Evolutionary conservation across 176 grass and related monocot species (phyloP).

Genomic region (Oryza meyeriana): DNA sequence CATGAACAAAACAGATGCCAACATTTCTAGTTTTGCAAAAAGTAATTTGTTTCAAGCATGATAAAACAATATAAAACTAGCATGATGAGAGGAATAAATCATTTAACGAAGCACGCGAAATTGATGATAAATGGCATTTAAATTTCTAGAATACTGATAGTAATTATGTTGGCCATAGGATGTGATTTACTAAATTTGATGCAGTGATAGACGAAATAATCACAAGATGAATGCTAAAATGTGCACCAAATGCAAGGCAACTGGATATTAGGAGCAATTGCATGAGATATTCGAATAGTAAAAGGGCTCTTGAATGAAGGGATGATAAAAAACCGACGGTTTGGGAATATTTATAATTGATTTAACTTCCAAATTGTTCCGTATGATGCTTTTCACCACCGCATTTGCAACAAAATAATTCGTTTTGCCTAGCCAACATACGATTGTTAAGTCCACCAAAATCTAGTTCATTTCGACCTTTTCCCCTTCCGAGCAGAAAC

Average conservation of each 20-base stretch:
- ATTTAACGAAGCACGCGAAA: neutral
- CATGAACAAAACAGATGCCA: neutral
- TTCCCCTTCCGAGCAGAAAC: neutral
- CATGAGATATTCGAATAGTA: neutral
- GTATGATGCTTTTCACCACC: neutral
- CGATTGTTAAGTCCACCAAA: neutral
- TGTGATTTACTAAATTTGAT: neutral
- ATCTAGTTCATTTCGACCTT: neutral
- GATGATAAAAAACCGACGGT: neutral
- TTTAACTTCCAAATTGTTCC: neutral
- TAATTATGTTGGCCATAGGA: neutral
- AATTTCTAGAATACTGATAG: neutral
- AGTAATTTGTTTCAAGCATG: neutral
- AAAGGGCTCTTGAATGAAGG: neutral
- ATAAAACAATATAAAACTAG: neutral
- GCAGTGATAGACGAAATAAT: neutral
- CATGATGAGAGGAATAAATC: neutral
- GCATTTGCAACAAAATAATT: neutral
- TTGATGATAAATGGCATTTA: neutral
- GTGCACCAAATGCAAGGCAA: neutral
- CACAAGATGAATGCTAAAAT: slow-evolving; percentile 5
- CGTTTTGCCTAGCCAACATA: neutral
- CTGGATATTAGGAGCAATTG: neutral
- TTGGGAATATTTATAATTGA: neutral
- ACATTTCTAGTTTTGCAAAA: neutral